Evolutionary conservation across 345 rosid species (phyloP).

Genomic region (Brassica carinata): DNA sequence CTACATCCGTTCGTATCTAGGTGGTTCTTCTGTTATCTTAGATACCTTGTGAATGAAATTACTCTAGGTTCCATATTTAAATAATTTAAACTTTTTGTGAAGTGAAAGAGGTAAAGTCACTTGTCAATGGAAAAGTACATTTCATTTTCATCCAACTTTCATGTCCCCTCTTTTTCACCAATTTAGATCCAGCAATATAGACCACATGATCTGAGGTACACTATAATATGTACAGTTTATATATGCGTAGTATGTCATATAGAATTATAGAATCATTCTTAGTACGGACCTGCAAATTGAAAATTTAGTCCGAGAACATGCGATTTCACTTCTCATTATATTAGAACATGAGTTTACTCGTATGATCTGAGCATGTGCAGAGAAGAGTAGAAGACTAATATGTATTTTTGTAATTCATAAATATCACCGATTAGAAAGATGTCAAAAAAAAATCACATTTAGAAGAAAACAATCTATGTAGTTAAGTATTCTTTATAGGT

Average conservation of each 20-base stretch:
- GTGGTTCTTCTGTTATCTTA: conserved; percentile 23
- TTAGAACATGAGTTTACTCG: not conserved
- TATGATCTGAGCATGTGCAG: not conserved
- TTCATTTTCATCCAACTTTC: conserved; percentile 35
- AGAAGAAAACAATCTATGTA: not conserved
- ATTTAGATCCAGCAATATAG: not conserved
- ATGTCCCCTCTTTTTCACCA: not conserved
- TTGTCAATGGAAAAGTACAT: conserved; percentile 28
- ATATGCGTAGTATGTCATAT: not conserved
- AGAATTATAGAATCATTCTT: not conserved
- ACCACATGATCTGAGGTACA: conserved; percentile 14
- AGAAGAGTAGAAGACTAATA: not conserved
- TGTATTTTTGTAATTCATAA: too few relatives aligned
- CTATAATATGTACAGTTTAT: not conserved
- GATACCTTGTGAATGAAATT: conserved; percentile 16
- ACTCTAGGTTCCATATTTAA: not conserved
- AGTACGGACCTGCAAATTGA: conserved; percentile 2
- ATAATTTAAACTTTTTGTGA: conserved; percentile 22
- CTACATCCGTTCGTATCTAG: not conserved
- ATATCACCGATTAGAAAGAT: not conserved
- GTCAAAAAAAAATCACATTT: not conserved
- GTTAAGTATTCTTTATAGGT: not conserved
- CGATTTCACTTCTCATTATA: not conserved
- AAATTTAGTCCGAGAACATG: not conserved
- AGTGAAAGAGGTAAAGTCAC: conserved; percentile 28